A percentile compares a stretch with the other conserved stretches of the same genome.
Conservation (phyloP, 2,329 filamentous ascomycete species). For the Pyricularia sp. region DNA sequence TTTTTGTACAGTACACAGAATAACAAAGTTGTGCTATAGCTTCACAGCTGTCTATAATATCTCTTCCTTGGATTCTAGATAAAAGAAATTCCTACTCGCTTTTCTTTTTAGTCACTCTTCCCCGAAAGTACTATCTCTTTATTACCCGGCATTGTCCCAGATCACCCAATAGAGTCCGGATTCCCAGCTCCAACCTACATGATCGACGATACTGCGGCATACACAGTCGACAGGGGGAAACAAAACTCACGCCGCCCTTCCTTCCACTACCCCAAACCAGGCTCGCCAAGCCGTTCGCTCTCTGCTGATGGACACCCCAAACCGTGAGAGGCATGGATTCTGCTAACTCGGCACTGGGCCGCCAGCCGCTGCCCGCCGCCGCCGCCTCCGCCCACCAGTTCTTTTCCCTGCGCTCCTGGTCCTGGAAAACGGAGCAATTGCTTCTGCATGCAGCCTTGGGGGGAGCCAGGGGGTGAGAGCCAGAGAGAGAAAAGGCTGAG, state of each 20-base stretch:
- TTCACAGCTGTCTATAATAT: slow-evolving; percentile 6
- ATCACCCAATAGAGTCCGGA: not conserved
- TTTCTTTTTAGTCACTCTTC: not conserved
- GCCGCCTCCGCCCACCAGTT: not conserved
- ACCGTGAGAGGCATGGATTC: not conserved
- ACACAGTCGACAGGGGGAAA: not conserved
- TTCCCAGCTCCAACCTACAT: not conserved
- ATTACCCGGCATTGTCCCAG: not conserved
- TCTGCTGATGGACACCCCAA: not conserved
- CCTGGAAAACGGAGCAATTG: not conserved
- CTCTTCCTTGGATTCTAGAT: not conserved
- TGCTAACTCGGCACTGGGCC: not conserved
- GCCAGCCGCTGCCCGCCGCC: too few relatives aligned
- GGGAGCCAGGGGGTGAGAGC: not conserved
- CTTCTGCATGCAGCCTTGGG: not conserved
- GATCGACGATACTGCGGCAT: not conserved
- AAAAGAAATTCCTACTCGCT: too few relatives aligned
- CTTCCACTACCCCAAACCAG: not conserved
- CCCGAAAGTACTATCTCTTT: not conserved
- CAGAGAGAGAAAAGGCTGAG: not conserved
- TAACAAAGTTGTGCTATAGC: slow-evolving; percentile 3
- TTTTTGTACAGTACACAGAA: slow-evolving; percentile 3
- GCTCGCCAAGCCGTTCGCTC: not conserved
- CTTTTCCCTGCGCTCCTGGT: not conserved
- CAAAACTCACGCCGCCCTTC: too few relatives aligned